A percentile compares a stretch with the other conserved stretches of the same genome.
Conservation (phyloP, 176 grass and related monocot species). For the Chrysopogon serrulatus region DNA sequence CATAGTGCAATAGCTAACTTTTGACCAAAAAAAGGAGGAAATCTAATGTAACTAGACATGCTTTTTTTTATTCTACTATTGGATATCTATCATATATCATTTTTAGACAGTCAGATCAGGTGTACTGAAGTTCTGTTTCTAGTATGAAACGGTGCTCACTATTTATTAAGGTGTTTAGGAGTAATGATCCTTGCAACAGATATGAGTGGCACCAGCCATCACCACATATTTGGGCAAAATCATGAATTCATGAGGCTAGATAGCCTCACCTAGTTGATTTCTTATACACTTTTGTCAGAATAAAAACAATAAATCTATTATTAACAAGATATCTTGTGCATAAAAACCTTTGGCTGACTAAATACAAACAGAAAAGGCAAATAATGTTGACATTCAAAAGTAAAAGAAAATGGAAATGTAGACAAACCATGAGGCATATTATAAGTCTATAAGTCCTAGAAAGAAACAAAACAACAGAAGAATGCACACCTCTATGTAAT, state of each 20-base stretch:
- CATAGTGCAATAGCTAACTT: neutral
- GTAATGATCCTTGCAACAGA: neutral
- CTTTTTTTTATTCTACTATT: constrained; percentile 5
- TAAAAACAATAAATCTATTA: neutral
- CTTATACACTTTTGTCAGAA: neutral
- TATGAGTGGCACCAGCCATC: neutral
- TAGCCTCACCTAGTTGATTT: neutral
- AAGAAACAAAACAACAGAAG: neutral
- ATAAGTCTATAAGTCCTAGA: constrained; percentile 4
- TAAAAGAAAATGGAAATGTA: neutral
- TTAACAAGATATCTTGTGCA: neutral
- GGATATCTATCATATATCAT: neutral
- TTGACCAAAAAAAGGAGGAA: constrained; percentile 2
- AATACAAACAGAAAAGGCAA: neutral
- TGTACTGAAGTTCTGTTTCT: neutral
- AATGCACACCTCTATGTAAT: constrained; percentile 75
- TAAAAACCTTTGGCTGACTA: neutral
- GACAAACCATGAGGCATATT: constrained; percentile 12
- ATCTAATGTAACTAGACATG: neutral
- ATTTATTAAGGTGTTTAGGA: neutral
- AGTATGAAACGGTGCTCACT: neutral
- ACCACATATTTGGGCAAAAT: neutral
- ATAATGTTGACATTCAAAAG: neutral
- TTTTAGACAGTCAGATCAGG: neutral
- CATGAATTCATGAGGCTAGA: neutral